Evolutionary conservation across 306 rosid genomes (phyloP).

Genomic region (Medicago lupulina): DNA sequence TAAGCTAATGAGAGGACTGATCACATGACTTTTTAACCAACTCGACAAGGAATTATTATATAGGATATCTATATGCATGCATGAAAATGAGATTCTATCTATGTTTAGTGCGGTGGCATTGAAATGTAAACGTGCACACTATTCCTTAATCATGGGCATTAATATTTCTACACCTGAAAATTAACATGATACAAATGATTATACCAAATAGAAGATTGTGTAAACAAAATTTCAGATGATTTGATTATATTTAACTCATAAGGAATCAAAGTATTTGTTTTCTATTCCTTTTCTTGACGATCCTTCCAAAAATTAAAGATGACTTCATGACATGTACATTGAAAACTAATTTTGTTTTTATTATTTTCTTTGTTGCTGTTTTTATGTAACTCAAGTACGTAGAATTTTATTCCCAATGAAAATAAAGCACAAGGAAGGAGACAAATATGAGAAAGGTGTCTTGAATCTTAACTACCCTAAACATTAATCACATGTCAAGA

Average conservation of each 20-base stretch:
- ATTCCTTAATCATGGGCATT: too few relatives aligned
- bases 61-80: not conserved
- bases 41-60: slow-evolving; percentile 8
- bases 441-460: not conserved
- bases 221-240: too few relatives aligned
- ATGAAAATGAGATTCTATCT: too few relatives aligned
- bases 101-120: too few relatives aligned
- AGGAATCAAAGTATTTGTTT: too few relatives aligned
- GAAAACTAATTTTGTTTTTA: not conserved
- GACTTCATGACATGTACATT: not conserved
- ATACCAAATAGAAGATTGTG: too few relatives aligned
- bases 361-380: not conserved
- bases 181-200: too few relatives aligned
- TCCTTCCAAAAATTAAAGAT: too few relatives aligned
- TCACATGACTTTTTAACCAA: slow-evolving; percentile 32
- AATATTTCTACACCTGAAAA: too few relatives aligned
- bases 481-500: slow-evolving; percentile 20
- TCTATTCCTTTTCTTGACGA: too few relatives aligned
- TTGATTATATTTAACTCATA: too few relatives aligned
- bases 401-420: not conserved
- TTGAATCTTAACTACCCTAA: slow-evolving; percentile 10
- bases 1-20: slow-evolving; percentile 32
- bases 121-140: too few relatives aligned
- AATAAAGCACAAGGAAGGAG: not conserved
- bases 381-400: not conserved